Percentiles rank a stretch among this genome's conserved stretches.
Evolutionary conservation across 2,329 filamentous ascomycete genomes (phyloP).

Genomic region (Arthrobotrys megalospora): DNA sequence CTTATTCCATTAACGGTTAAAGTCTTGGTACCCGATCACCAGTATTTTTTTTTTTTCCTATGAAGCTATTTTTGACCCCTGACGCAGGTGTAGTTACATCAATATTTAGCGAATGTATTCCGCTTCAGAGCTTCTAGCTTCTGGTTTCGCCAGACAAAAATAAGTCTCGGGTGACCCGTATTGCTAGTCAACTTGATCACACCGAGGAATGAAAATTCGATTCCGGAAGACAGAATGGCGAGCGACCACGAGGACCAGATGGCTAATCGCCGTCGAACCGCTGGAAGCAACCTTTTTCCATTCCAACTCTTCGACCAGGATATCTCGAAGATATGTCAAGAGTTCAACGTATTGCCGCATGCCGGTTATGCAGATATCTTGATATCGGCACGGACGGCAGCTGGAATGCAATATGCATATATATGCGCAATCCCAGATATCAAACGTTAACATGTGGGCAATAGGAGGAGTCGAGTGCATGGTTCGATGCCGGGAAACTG

Average conservation of each 20-base stretch:
- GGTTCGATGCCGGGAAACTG: neutral
- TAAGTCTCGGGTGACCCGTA: constrained; percentile 22
- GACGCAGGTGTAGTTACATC: constrained; percentile 14
- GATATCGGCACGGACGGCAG: constrained; percentile 19
- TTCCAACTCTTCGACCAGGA: constrained; percentile 5
- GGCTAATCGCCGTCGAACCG: constrained; percentile 9
- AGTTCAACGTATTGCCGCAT: neutral
- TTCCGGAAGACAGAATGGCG: constrained; percentile 25
- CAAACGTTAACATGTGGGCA: neutral
- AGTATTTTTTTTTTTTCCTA: constrained; percentile 1
- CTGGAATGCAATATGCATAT: constrained; percentile 15
- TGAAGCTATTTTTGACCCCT: constrained; percentile 35
- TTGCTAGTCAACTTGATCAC: neutral
- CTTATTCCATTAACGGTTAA: neutral
- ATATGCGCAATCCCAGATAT: too few relatives aligned
- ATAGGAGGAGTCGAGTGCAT: constrained; percentile 22
- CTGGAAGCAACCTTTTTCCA: constrained; percentile 25
- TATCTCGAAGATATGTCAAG: constrained; percentile 5
- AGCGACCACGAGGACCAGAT: constrained; percentile 2
- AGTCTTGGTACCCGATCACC: constrained; percentile 4
- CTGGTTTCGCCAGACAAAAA: constrained; percentile 17
- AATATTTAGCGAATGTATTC: constrained; percentile 25
- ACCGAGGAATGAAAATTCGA: constrained; percentile 24
- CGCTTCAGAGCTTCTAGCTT: constrained; percentile 7
- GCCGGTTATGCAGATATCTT: constrained; percentile 16